Conservation (phyloP, 495 filamentous ascomycete genomes). For the Neurospora sp. region DNA sequence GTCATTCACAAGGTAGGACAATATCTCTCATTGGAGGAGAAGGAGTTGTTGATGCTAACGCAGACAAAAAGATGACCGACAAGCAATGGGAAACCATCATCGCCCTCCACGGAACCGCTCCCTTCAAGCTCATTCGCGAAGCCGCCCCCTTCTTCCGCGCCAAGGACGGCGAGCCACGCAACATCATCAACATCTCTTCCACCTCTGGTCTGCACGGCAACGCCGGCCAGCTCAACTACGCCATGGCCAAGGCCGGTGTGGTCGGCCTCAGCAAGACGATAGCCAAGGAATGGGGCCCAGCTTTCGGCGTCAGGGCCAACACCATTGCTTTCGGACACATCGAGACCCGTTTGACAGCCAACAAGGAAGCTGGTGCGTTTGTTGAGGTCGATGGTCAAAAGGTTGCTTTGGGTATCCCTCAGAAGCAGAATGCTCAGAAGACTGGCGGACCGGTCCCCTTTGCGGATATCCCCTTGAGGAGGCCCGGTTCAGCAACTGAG, state of each 20-base stretch:
- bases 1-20: constrained; percentile 68
- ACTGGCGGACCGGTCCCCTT: constrained; percentile 28
- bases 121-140: constrained; percentile 70
- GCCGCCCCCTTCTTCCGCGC: constrained; percentile 81
- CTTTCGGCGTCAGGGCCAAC: constrained; percentile 74
- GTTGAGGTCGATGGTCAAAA: constrained; percentile 68
- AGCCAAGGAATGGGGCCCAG: constrained; percentile 85
- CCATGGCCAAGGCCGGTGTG: constrained; percentile 71
- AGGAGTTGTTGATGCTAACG: neutral
- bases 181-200: constrained; percentile 71
- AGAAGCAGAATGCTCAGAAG: constrained; percentile 20
- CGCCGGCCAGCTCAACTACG: constrained; percentile 78
- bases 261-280: constrained; percentile 74
- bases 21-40: neutral
- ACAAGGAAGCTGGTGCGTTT: constrained; percentile 72
- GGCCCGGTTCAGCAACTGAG: constrained; percentile 67
- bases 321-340: constrained; percentile 77
- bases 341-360: constrained; percentile 62
- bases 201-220: constrained; percentile 78
- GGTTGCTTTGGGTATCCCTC: constrained; percentile 68
- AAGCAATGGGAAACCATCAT: constrained; percentile 87
- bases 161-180: constrained; percentile 66
- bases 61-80: constrained; percentile 59
- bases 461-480: constrained; percentile 63
- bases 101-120: constrained; percentile 67